A percentile compares a stretch with the other conserved stretches of the same genome.
Evolutionary conservation across 257 asterid species (phyloP).

Genomic region (Rauvolfia tetraphylla): DNA sequence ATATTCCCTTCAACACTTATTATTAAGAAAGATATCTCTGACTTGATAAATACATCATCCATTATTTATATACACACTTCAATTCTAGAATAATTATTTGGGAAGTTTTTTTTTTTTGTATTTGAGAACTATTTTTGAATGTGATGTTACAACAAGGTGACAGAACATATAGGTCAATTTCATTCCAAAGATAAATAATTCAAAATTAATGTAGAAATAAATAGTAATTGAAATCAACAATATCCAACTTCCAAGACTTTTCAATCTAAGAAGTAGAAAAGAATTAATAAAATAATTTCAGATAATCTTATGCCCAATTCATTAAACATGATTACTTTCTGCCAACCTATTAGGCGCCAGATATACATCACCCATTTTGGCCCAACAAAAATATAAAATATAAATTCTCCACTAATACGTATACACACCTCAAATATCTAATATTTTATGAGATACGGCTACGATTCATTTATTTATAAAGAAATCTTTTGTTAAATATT

Average conservation of each 20-base stretch:
- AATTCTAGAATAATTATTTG: too few species aligned
- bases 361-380: background rate
- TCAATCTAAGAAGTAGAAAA: background rate
- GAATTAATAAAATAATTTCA: background rate
- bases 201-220: background rate
- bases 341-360: background rate
- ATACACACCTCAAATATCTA: too few species aligned
- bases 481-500: too few species aligned
- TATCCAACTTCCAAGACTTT: background rate
- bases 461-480: too few species aligned
- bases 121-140: too few species aligned
- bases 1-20: too few species aligned
- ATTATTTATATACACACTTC: too few species aligned
- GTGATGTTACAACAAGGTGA: too few species aligned
- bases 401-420: background rate
- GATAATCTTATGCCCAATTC: background rate
- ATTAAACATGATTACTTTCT: background rate
- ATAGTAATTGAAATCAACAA: background rate
- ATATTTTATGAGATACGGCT: too few species aligned
- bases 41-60: too few species aligned
- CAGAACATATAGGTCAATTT: background rate
- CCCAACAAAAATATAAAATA: background rate
- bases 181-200: background rate
- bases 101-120: too few species aligned
- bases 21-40: too few species aligned